Conservation (phyloP, 148 eudicot species). For the Heliosperma pusillum region DNA sequence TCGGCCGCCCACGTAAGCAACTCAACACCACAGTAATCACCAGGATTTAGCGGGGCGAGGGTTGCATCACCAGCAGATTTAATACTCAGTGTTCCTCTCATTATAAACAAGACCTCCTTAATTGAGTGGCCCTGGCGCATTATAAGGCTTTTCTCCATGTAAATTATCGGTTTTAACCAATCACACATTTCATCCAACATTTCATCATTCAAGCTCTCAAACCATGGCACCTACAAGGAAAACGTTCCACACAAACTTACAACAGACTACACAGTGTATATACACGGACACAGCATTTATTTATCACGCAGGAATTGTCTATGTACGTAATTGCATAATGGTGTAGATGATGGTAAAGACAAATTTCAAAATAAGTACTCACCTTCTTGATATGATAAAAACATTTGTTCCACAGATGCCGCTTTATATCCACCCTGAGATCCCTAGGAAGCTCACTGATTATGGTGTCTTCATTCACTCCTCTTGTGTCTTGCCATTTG, state of each 20-base stretch:
- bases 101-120: slow-evolving; percentile 61
- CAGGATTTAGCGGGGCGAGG: slow-evolving; percentile 50
- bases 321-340: background rate
- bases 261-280: no score
- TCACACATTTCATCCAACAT: slow-evolving; percentile 51
- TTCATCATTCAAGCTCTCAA: slow-evolving; percentile 30
- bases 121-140: slow-evolving; percentile 62
- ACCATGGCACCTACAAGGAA: slow-evolving; percentile 60
- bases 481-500: slow-evolving; percentile 72
- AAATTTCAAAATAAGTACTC: slow-evolving; percentile 16
- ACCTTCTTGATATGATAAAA: slow-evolving; percentile 46
- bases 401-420: slow-evolving; percentile 47
- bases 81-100: slow-evolving; percentile 51
- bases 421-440: slow-evolving; percentile 63
- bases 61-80: slow-evolving; percentile 61
- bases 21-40: slow-evolving; percentile 71
- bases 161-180: slow-evolving; percentile 52
- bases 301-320: no score
- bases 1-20: slow-evolving; percentile 77
- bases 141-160: slow-evolving; percentile 49
- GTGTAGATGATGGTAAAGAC: background rate
- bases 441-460: slow-evolving; percentile 63
- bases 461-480: slow-evolving; percentile 59
- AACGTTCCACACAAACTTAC: background rate
- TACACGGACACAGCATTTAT: no score